These are phyloP conservation scores for Seiridium cupressi DNA, from an alignment of 2,329 filamentous ascomycete genomes.

Conservation along the genomic window DNA sequence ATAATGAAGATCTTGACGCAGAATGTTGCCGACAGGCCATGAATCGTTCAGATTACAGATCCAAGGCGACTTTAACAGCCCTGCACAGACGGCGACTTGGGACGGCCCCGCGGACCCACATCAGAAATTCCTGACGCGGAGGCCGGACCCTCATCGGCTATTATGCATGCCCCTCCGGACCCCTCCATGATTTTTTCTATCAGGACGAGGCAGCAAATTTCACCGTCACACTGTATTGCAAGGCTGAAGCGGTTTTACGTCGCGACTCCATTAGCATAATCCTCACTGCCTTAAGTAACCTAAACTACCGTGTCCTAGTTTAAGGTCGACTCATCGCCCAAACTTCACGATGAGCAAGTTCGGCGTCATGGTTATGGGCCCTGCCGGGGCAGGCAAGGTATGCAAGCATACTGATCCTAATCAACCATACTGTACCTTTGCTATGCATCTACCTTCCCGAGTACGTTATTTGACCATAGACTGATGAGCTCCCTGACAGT, in stretches of 20 bases:
- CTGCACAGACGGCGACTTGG: no score
- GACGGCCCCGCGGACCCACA: no score
- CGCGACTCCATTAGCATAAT: background rate
- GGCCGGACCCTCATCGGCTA: background rate
- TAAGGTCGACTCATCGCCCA: no score
- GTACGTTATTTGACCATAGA: slow-evolving; percentile 5
- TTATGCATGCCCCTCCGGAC: background rate
- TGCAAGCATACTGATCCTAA: slow-evolving; percentile 19
- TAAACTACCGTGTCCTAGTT: no score
- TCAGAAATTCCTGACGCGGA: no score
- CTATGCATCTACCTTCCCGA: background rate
- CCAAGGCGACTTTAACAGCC: no score
- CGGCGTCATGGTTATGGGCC: slow-evolving; percentile 92
- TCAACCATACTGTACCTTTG: background rate
- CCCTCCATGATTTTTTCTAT: slow-evolving; percentile 5
- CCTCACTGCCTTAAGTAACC: no score
- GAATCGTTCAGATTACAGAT: no score
- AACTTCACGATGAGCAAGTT: slow-evolving; percentile 78
- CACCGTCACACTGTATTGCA: background rate
- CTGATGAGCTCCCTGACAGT: slow-evolving; percentile 42
- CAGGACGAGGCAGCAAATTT: background rate
- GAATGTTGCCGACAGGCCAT: no score
- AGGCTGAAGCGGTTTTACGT: background rate
- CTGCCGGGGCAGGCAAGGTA: slow-evolving; percentile 90
- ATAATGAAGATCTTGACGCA: no score